Conservation (phyloP, 768 basidiomycete species). For the Rhodosporidiobolus odoratus region DNA sequence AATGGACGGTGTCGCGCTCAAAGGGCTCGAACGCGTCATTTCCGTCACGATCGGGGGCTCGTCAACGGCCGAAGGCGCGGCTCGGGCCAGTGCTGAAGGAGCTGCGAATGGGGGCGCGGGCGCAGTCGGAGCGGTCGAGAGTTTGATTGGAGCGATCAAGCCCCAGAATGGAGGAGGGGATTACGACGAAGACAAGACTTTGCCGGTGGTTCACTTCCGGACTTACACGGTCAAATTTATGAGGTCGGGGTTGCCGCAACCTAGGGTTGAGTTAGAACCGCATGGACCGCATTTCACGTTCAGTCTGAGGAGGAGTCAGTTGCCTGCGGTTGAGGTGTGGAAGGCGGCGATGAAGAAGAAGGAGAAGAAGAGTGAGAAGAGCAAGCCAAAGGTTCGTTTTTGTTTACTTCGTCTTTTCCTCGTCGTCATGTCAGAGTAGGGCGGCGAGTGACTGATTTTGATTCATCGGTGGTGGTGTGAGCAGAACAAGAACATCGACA, state of each 20-base stretch:
- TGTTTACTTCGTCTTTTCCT: not conserved
- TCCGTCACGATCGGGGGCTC: slow-evolving; percentile 70
- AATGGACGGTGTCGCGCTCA: slow-evolving; percentile 73
- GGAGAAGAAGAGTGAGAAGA: slow-evolving; percentile 77
- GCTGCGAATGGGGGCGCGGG: slow-evolving; percentile 23
- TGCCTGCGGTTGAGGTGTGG: slow-evolving; percentile 70
- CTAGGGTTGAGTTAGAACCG: slow-evolving; percentile 71
- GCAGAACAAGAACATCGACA: too few species aligned
- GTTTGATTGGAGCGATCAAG: slow-evolving; percentile 13
- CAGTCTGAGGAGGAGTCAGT: slow-evolving; percentile 64
- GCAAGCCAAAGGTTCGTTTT: slow-evolving; percentile 53
- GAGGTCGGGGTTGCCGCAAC: slow-evolving; percentile 70
- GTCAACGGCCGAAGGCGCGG: slow-evolving; percentile 48
- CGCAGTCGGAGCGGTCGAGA: slow-evolving; percentile 33
- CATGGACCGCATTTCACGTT: slow-evolving; percentile 93
- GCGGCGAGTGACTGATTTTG: not conserved
- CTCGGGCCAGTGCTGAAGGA: slow-evolving; percentile 6
- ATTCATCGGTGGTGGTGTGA: too few species aligned
- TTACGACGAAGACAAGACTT: slow-evolving; percentile 42
- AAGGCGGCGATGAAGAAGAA: slow-evolving; percentile 75
- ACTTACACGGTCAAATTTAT: slow-evolving; percentile 72
- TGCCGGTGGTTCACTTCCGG: slow-evolving; percentile 84
- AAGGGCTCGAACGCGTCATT: slow-evolving; percentile 81
- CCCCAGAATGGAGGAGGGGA: slow-evolving; percentile 1
- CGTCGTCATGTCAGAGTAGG: not conserved